Evolutionary conservation across 768 basidiomycete genomes (phyloP).

Genomic region (Podaxis sp.): DNA sequence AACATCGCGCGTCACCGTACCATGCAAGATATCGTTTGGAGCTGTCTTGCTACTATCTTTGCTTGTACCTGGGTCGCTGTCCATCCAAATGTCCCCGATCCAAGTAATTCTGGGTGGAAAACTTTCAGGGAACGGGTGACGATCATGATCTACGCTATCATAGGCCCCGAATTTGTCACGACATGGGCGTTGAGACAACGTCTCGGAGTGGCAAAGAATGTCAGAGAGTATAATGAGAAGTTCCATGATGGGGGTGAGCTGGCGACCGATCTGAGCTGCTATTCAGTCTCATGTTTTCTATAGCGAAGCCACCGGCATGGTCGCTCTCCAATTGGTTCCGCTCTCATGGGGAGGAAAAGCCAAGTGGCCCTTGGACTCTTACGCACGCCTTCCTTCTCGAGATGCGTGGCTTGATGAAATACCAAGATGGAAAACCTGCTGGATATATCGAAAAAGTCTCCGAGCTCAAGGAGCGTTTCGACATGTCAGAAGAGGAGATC

Average conservation of each 20-base stretch:
- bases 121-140: no score
- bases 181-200: no score
- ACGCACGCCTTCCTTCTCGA: slow-evolving; percentile 12
- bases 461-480: background rate
- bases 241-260: background rate
- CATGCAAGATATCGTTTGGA: no score
- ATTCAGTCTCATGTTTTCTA: background rate
- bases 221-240: background rate
- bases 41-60: no score
- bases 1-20: no score
- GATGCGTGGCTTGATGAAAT: slow-evolving; percentile 7
- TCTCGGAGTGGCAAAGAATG: no score
- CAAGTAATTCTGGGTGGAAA: no score
- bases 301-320: background rate
- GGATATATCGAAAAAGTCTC: background rate
- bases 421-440: background rate
- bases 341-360: background rate
- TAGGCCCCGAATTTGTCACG: no score
- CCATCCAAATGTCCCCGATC: no score
- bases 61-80: no score
- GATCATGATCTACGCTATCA: no score
- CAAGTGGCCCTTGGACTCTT: slow-evolving; percentile 6
- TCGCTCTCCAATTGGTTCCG: background rate
- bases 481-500: slow-evolving; percentile 19
- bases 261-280: background rate